These are phyloP conservation scores for Porpolomopsis calyptriformis DNA, from an alignment of 768 basidiomycete genomes.

Conservation along the genomic window DNA sequence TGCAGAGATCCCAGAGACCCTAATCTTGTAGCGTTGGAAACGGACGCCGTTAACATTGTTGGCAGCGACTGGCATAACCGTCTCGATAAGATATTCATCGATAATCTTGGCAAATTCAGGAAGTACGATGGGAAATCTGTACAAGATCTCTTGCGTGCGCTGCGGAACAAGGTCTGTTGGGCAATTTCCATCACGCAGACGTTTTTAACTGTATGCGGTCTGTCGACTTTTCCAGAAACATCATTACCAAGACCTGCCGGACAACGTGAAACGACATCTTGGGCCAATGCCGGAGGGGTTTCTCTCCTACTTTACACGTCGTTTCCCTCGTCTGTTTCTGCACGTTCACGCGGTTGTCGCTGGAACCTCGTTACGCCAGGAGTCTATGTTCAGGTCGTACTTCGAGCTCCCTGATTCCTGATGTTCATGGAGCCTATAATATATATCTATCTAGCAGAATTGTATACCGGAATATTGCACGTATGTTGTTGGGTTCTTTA, in stretches of 20 bases:
- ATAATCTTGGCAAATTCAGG: slow-evolving; percentile 92
- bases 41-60: slow-evolving; percentile 55
- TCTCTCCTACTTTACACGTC: slow-evolving; percentile 82
- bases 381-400: slow-evolving; percentile 87
- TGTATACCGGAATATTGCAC: no score
- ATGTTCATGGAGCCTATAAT: slow-evolving; percentile 3
- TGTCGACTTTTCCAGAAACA: no score
- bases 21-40: slow-evolving; percentile 66
- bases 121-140: slow-evolving; percentile 91
- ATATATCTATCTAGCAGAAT: not conserved
- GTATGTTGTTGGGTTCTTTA: no score
- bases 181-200: not conserved
- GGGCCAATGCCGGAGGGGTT: slow-evolving; percentile 91
- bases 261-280: slow-evolving; percentile 77
- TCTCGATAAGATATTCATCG: slow-evolving; percentile 82
- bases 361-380: slow-evolving; percentile 57
- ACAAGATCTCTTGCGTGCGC: slow-evolving; percentile 83
- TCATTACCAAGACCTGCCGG: slow-evolving; percentile 94
- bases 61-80: slow-evolving; percentile 85
- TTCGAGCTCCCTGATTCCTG: slow-evolving; percentile 58
- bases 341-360: slow-evolving; percentile 84
- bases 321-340: slow-evolving; percentile 86
- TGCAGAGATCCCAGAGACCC: slow-evolving; percentile 81
- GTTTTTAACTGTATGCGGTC: no score
- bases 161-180: slow-evolving; percentile 87